Conservation (phyloP, 257 asterid genomes). For the Petunia secreta region DNA sequence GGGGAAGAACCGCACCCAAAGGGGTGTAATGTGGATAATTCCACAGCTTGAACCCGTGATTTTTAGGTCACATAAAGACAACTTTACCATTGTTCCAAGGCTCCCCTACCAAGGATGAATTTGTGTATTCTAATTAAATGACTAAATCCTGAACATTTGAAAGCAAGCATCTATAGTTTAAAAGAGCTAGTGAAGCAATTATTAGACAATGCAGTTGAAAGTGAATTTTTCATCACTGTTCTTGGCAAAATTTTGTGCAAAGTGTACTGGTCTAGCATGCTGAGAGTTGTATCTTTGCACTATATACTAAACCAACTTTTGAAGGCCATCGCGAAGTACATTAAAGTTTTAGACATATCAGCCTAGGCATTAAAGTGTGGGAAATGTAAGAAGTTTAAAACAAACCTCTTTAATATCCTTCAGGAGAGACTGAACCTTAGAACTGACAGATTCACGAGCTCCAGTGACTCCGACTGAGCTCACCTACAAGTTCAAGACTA, state of each 20-base stretch:
- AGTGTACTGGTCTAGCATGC: neutral
- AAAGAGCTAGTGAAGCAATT: neutral
- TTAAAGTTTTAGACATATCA: neutral
- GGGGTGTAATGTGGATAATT: too few relatives aligned
- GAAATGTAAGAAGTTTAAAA: slow-evolving; percentile 12
- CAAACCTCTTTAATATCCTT: slow-evolving; percentile 78
- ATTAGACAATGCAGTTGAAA: neutral
- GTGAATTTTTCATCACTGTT: neutral
- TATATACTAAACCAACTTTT: neutral
- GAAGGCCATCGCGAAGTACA: slow-evolving; percentile 12
- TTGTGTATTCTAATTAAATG: neutral
- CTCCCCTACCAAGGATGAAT: neutral
- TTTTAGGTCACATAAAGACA: too few relatives aligned
- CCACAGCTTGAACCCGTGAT: too few relatives aligned
- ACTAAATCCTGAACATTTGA: neutral
- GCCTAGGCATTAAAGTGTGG: neutral
- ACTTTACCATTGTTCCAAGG: too few relatives aligned
- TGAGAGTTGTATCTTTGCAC: neutral
- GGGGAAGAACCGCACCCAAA: too few relatives aligned
- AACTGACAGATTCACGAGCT: slow-evolving; percentile 74
- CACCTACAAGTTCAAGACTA: slow-evolving; percentile 50
- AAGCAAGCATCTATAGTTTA: neutral
- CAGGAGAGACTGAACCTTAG: slow-evolving; percentile 67
- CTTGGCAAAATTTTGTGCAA: neutral
- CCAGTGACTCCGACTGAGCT: slow-evolving; percentile 92